phyloP scores from a whole-genome alignment of 495 filamentous ascomycete genomes.

The Penicillium steckii region DNA sequence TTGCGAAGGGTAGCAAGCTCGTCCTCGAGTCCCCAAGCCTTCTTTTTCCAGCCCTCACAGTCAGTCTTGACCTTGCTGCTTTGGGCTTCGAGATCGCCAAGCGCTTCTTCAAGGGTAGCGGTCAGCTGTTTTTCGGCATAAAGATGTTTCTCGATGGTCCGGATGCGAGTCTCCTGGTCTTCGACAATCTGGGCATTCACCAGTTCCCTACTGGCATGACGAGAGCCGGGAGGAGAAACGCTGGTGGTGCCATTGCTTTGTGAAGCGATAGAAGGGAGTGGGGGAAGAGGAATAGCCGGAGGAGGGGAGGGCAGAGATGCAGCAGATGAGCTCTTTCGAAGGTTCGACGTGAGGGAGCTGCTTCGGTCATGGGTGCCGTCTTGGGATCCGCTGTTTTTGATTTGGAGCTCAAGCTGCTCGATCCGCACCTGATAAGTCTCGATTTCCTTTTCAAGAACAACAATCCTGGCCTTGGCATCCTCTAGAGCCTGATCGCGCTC shows the following conservation, averaged over 20 bases:
- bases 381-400: constrained; percentile 43
- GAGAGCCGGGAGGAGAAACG: constrained; percentile 49
- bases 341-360: constrained; percentile 71
- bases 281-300: constrained; percentile 88
- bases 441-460: constrained; percentile 49
- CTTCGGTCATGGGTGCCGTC: constrained; percentile 60
- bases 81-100: constrained; percentile 87
- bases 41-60: constrained; percentile 85
- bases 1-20: constrained; percentile 74
- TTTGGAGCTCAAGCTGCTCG: constrained; percentile 51
- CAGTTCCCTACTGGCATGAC: constrained; percentile 82
- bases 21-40: constrained; percentile 70
- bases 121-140: constrained; percentile 96
- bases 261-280: constrained; percentile 44
- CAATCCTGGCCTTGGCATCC: constrained; percentile 46
- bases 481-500: constrained; percentile 51
- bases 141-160: constrained; percentile 95
- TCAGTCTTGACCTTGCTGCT: constrained; percentile 83
- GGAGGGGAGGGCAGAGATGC: constrained; percentile 89
- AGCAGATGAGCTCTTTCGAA: constrained; percentile 83
- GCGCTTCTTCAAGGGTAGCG: constrained; percentile 87
- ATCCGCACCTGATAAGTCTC: constrained; percentile 50
- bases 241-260: constrained; percentile 38
- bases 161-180: constrained; percentile 91
- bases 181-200: constrained; percentile 64